Base-by-base conservation (phyloP, 2,329 filamentous ascomycete species). In the Penicillium thymicola region DNA sequence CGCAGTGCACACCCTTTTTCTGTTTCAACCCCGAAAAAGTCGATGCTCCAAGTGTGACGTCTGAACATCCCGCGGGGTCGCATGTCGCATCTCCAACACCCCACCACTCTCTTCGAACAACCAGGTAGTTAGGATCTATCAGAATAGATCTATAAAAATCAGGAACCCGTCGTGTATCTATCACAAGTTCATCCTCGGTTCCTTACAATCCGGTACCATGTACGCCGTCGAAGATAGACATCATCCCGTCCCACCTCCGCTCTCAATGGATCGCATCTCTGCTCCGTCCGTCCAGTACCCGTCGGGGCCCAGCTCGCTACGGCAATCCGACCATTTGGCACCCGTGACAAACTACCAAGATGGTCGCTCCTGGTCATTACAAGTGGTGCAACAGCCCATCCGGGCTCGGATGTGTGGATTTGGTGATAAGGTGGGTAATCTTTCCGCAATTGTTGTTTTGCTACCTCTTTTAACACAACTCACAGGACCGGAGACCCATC, bases 361-460 rank as follows among this genome's bases (percentile, higher is more conserved):
- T 27, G 76, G 75, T 43, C 74, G 76, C 30, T 74, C 74, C 42
- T 79, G 75, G 73, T 89, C 86, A 59, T 82, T 96, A 49, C 80
- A 87, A 63, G 90, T 97, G 58, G 86, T 90, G 64, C 94, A 99
- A 78, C 92, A 97, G 74, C 94, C 94, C 49, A 83, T 90, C 67
- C 86, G 94, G 67, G 94, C 94, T 63, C 89, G 94, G 59, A 97
- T 97, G 94, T 99, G 94, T 78, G 94, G 94, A 8, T 99, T 97
- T 77, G 94, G 94, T 60, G 94, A 99, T 79, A 99, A 97, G 83
- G 90, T 94, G 77, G 55, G 78, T 66, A 41, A 6, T 38, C 54
- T 52, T 36, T 53, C 49, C 21, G 49, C 28, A 14, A 10, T 28
- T 23, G 42, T 13, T 30, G 4, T 38, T 14, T n/a, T 36, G 14